Base-by-base conservation (phyloP, 1,284 basidiomycete genomes). In the Trichosporon asahii region DNA sequence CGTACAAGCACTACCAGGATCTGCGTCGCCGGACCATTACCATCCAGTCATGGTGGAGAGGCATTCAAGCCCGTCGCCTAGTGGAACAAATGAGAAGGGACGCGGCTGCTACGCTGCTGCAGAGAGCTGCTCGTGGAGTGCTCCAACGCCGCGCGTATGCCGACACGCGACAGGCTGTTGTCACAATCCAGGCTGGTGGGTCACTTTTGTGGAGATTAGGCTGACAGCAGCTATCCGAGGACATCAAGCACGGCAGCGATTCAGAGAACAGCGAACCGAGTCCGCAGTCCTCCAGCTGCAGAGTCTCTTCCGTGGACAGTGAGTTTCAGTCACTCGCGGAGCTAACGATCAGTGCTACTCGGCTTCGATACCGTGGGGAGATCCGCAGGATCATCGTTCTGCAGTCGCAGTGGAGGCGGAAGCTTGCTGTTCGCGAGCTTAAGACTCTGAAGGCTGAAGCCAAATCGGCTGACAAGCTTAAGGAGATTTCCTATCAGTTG, bases 401-500 rank as follows among this genome's bases (percentile, higher is more conserved):
- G 35, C 97, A 99, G 82, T 95, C 93, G 23, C 95, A 94, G 79
- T 87, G 96, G 71, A 92, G 97, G 66, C 92, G 96, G 33, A 90
- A 93, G 57, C 85, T 93, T 65, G 97, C 97, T 33, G 89, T 91
- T 73, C 91, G 90, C 75, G 90, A 98, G 80, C 89, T 99, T 69
- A 90, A 91, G 75, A 86, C 86, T 6, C 89, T 98, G 72, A 91
- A 89, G 78, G 88, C 90, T 29, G 97, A 99, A 83, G 97, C 97
- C 27, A 93, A 95, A 68, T 98, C 96, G 0, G 96, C 96, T 35
- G 92, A 92, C 75, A 98, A 97, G 83, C 97, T 97, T 88, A 98
- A 99, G 85, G 97, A 99, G 85, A 98, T 98, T 75, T 98, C 97
- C 0, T 99, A 98, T 83, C 90, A 90, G 77, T 88, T 99, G 72